These are phyloP conservation scores for Porpolomopsis calyptriformis DNA, from an alignment of 768 basidiomycete species.

Conservation along the genomic window DNA sequence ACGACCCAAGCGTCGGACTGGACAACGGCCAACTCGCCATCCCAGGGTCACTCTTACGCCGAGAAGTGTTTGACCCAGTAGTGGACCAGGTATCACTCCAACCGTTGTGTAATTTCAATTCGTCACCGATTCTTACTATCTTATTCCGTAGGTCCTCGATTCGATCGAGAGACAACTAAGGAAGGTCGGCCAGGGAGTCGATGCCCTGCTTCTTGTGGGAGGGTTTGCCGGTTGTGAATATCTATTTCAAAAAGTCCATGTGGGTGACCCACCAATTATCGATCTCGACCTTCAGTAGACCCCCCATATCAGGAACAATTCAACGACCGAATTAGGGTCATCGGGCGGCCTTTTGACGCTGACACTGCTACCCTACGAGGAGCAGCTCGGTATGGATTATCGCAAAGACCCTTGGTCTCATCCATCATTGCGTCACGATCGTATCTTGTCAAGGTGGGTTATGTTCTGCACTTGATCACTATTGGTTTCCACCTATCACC, in stretches of 20 bases:
- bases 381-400: constrained; percentile 80
- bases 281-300: constrained; percentile 9
- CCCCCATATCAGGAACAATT: constrained; percentile 47
- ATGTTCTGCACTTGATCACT: neutral
- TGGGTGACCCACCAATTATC: constrained; percentile 21
- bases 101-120: too few relatives aligned
- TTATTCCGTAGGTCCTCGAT: constrained; percentile 69
- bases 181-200: constrained; percentile 57
- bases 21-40: constrained; percentile 78
- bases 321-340: constrained; percentile 52
- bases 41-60: constrained; percentile 66
- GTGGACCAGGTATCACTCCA: constrained; percentile 55
- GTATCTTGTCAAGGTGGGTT: constrained; percentile 73
- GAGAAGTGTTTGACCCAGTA: constrained; percentile 84
- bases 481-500: neutral
- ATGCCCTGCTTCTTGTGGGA: constrained; percentile 82
- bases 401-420: constrained; percentile 67
- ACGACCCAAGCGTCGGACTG: constrained; percentile 71
- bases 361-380: constrained; percentile 85
- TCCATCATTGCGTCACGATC: constrained; percentile 73
- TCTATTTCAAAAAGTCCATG: constrained; percentile 69
- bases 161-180: constrained; percentile 68
- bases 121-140: too few relatives aligned
- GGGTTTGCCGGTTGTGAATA: constrained; percentile 85
- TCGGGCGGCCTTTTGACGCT: constrained; percentile 75